Base-by-base conservation (phyloP, 805 yeast species). In the Debaryomyces maramus region DNA sequence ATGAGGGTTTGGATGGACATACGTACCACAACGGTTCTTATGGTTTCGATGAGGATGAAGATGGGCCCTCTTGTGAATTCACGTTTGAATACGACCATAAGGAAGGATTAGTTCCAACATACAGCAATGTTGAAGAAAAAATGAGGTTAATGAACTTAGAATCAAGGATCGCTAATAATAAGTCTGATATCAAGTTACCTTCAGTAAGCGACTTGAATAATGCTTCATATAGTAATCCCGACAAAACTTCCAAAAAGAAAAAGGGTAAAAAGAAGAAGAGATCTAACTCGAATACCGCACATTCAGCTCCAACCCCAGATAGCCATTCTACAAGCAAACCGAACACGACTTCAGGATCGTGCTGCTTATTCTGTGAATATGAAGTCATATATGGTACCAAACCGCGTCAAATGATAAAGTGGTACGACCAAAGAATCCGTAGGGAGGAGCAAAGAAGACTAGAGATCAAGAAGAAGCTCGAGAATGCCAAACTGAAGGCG, bases 311-410 rank as follows among this genome's bases (percentile, higher is more conserved):
- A 29, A 16, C 20, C 10, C 13, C 28, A 15, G 28, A 10, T 24
- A n/a, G 15, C 11, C 28, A 8, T 15, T 2, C 10, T 24, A 24
- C 11, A 13, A 6, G 15, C 11, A 24, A 24, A n/a, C 11, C 15
- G 15, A 24, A 24, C 13, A 13, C 28, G 2, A 10, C 13, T 6
- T 24, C 13, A n/a, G 28, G 28, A n/a, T 24, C 28, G 3, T 53
- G 68, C 44, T 77, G 82, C 50, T 56, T 74, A 44, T 67, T 77
- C 39, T 77, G 82, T 54, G 79, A 76, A 46, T 77, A 75, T 52
- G 77, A 75, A 50, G 63, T 68, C 37, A 67, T 75, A 2, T 77
- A 66, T 52, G 81, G 81, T 1, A 58, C 56, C 32, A 72, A 74
- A 36, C 81, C 82, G 0, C 55, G 57, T 17, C 74, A 75, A 50